A percentile compares a stretch with the other conserved stretches of the same genome.
Evolutionary conservation across 495 filamentous ascomycete genomes (phyloP).

Genomic region (Hypoxylon perforatum): DNA sequence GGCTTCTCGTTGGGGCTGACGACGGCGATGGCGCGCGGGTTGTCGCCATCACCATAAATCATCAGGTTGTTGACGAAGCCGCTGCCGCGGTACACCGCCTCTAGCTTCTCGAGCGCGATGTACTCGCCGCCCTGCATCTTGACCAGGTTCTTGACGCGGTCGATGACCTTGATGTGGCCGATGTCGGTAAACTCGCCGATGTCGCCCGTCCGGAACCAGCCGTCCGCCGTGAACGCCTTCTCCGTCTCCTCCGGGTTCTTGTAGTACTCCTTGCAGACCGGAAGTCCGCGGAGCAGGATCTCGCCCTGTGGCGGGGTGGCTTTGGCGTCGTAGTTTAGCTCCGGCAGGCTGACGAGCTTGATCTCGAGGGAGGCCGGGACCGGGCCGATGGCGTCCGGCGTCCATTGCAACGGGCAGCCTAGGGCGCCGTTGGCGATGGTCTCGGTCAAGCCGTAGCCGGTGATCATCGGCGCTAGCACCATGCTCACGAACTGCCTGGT

Average conservation of each 20-base stretch:
- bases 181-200: constrained; percentile 78
- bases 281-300: constrained; percentile 78
- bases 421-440: constrained; percentile 78
- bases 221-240: constrained; percentile 81
- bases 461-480: constrained; percentile 76
- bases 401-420: constrained; percentile 74
- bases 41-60: constrained; percentile 64
- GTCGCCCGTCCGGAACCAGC: constrained; percentile 94
- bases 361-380: constrained; percentile 71
- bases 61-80: constrained; percentile 68
- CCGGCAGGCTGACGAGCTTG: constrained; percentile 82
- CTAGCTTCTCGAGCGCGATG: constrained; percentile 74
- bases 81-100: constrained; percentile 69
- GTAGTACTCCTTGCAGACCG: constrained; percentile 80
- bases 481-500: constrained; percentile 84
- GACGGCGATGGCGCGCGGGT: constrained; percentile 66
- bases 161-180: constrained; percentile 86
- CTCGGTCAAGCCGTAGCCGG: constrained; percentile 92
- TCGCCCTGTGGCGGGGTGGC: constrained; percentile 87
- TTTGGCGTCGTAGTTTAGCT: constrained; percentile 84
- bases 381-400: constrained; percentile 77
- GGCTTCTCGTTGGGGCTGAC: constrained; percentile 67
- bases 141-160: constrained; percentile 88
- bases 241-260: constrained; percentile 83
- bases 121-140: constrained; percentile 75